These are phyloP conservation scores for Cenchrus fungigraminus DNA, from an alignment of 176 grass and related monocot species.

Conservation along the genomic window DNA sequence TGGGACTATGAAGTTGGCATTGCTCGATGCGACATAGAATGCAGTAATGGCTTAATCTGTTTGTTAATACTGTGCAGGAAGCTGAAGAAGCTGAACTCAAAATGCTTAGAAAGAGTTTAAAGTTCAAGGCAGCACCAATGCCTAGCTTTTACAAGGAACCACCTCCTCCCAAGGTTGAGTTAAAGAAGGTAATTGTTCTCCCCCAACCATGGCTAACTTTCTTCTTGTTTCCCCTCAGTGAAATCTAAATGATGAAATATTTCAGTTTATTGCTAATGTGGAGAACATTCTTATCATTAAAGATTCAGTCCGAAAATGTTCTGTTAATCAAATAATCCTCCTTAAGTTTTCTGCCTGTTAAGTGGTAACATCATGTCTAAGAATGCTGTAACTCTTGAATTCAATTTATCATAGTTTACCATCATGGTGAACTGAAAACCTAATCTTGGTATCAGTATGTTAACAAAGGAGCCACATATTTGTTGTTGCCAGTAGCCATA, in stretches of 20 bases:
- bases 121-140: constrained; percentile 68
- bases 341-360: neutral
- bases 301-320: constrained; percentile 12
- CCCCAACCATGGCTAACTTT: neutral
- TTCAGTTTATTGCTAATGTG: neutral
- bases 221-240: constrained; percentile 1
- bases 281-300: neutral
- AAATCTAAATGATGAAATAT: neutral
- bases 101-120: constrained; percentile 61
- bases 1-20: constrained; percentile 27
- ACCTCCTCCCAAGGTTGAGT: constrained; percentile 60
- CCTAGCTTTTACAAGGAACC: constrained; percentile 74
- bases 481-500: neutral
- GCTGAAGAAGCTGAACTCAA: constrained; percentile 70
- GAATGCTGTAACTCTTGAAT: neutral
- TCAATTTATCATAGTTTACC: constrained; percentile 15
- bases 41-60: constrained; percentile 18
- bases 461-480: neutral
- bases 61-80: constrained; percentile 46
- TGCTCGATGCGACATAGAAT: neutral
- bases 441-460: constrained; percentile 19
- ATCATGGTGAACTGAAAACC: neutral
- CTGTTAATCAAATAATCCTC: neutral
- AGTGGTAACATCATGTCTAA: neutral
- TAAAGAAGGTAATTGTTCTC: constrained; percentile 62